These are phyloP conservation scores for Pyracantha coccinea DNA, from an alignment of 331 rosid genomes.

Conservation along the genomic window DNA sequence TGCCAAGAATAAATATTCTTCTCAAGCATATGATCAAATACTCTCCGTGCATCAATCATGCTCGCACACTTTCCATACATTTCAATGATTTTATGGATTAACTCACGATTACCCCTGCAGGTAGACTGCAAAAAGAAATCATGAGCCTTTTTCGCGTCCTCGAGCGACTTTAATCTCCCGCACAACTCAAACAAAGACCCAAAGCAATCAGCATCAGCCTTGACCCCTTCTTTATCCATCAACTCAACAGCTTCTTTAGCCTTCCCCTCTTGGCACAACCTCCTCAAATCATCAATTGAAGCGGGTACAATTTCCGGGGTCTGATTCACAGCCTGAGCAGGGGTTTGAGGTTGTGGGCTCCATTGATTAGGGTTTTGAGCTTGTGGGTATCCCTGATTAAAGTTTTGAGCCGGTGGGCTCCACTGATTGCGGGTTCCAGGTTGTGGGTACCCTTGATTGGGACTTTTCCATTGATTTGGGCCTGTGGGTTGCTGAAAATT, in stretches of 20 bases:
- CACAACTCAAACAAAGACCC: constrained; percentile 42
- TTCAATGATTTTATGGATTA: constrained; percentile 59
- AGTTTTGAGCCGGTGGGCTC: constrained; percentile 22
- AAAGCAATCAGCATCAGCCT: constrained; percentile 69
- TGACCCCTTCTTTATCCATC: constrained; percentile 65
- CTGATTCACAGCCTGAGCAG: constrained; percentile 22
- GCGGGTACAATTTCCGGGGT: constrained; percentile 21
- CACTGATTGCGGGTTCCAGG: constrained; percentile 21
- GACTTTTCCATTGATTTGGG: constrained; percentile 32
- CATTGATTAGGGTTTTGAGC: constrained; percentile 31
- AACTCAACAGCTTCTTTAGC: constrained; percentile 57
- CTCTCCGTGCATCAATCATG: constrained; percentile 76
- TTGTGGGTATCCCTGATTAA: constrained; percentile 27
- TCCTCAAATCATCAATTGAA: constrained; percentile 35
- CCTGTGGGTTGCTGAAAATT: constrained; percentile 34
- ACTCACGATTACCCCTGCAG: constrained; percentile 45
- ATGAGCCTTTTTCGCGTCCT: constrained; percentile 68
- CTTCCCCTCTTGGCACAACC: constrained; percentile 60
- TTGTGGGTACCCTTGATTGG: constrained; percentile 26
- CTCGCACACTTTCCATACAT: constrained; percentile 73
- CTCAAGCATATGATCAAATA: constrained; percentile 76
- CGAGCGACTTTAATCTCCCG: constrained; percentile 50
- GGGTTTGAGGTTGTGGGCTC: constrained; percentile 14
- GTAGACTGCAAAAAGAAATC: constrained; percentile 72
- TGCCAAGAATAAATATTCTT: constrained; percentile 65